A percentile compares a stretch with the other conserved stretches of the same genome.
These are phyloP conservation scores for Saturnispora dispora DNA, from an alignment of 805 yeast genomes.

Conservation along the genomic window DNA sequence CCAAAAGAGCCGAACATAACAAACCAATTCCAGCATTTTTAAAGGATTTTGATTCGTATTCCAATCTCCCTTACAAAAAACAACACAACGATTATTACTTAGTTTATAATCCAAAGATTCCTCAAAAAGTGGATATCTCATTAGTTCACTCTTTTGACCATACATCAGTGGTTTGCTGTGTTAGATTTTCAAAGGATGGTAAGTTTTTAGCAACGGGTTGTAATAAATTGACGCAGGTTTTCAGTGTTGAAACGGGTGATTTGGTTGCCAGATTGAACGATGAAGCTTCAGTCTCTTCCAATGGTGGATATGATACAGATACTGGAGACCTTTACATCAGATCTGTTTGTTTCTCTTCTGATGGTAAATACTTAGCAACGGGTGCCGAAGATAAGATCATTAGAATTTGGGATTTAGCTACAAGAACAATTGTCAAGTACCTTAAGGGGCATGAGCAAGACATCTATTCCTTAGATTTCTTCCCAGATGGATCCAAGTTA, in stretches of 20 bases:
- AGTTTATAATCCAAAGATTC: constrained; percentile 81
- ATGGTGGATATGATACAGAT: constrained; percentile 43
- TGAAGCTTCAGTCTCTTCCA: constrained; percentile 46
- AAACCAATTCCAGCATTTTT: constrained; percentile 78
- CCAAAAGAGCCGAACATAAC: constrained; percentile 42
- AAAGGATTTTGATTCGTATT: constrained; percentile 68
- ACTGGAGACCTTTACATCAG: constrained; percentile 86
- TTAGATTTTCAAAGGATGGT: constrained; percentile 85
- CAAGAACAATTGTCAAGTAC: constrained; percentile 76
- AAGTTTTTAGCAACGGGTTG: constrained; percentile 93
- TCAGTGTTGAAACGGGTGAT: constrained; percentile 85
- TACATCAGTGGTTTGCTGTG: constrained; percentile 94
- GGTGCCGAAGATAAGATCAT: constrained; percentile 88
- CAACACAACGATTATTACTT: constrained; percentile 80
- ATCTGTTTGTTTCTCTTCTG: constrained; percentile 94
- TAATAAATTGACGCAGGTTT: constrained; percentile 91
- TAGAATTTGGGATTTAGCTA: constrained; percentile 90
- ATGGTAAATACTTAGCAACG: constrained; percentile 85
- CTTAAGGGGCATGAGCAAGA: constrained; percentile 96
- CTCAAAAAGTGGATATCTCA: constrained; percentile 70
- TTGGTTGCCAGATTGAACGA: constrained; percentile 79
- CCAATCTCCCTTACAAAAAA: constrained; percentile 71
- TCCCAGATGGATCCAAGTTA: constrained; percentile 87
- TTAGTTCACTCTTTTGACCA: constrained; percentile 86
- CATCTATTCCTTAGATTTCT: constrained; percentile 88